A percentile compares a stretch with the other conserved stretches of the same genome.
These are phyloP conservation scores for Coemansia sp. DNA, from an alignment of 192 early-diverging fungal species.

Conservation along the genomic window DNA sequence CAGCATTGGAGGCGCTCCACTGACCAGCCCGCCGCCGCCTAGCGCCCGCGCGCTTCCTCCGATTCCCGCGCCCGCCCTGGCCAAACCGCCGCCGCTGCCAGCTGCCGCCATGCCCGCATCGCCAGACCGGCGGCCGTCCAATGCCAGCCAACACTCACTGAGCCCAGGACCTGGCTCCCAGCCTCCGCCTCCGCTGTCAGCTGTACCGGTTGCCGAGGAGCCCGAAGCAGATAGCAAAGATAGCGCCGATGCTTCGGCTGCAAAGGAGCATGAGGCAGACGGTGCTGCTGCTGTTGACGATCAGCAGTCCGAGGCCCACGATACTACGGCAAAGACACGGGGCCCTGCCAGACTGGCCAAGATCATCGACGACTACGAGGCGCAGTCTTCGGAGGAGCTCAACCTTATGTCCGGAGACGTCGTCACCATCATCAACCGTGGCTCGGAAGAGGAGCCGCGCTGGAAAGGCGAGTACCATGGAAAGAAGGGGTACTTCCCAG, in stretches of 20 bases:
- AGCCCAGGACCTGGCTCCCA: not conserved
- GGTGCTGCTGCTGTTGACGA: not conserved
- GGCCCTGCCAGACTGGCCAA: slow-evolving; percentile 54
- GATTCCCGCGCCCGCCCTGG: slow-evolving; percentile 14
- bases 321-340: slow-evolving; percentile 16
- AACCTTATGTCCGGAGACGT: slow-evolving; percentile 66
- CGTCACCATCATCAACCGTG: slow-evolving; percentile 66
- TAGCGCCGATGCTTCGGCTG: slow-evolving; percentile 7
- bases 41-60: slow-evolving; percentile 22
- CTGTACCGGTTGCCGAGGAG: not conserved
- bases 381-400: slow-evolving; percentile 63
- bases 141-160: slow-evolving; percentile 4
- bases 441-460: slow-evolving; percentile 56
- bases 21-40: slow-evolving; percentile 21
- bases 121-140: slow-evolving; percentile 18
- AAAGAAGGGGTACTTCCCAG: slow-evolving; percentile 72
- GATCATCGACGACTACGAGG: slow-evolving; percentile 73
- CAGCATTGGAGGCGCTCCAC: not conserved
- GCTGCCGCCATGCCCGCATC: slow-evolving; percentile 13
- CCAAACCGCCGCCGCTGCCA: slow-evolving; percentile 25
- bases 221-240: not conserved
- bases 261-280: slow-evolving; percentile 4
- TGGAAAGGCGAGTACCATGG: slow-evolving; percentile 81
- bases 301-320: not conserved
- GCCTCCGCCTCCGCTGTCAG: not conserved